Evolutionary conservation across 2,329 filamentous ascomycete species (phyloP), one percentile per base, ranked within the genome.

Genomic region (Cercospora janseana): DNA sequence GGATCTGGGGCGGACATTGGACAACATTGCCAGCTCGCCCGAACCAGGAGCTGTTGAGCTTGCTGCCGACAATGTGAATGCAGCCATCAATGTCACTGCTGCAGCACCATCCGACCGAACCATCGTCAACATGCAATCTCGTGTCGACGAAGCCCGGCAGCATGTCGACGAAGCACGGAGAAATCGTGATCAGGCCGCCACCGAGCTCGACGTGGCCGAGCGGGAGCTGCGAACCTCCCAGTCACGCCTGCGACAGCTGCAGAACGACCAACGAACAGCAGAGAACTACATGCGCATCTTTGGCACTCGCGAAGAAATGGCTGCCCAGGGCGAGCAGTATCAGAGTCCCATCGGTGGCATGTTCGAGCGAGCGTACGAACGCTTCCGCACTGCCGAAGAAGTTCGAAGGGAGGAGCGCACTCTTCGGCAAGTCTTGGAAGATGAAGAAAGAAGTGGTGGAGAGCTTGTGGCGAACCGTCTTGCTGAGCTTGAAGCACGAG

Each of bases 341-440:
- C 69, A 73, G 48, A 74, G 70, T n/a, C 75, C 75, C 0, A 70
- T 77, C 9, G 69, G 71, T 13, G 66, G 68, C 52, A 72, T 77
- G 71, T 77, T 74, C 59, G 69, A 63, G 13, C 60, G 74, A 41
- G 74, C 74, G 1, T 67, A 63, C 50, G 69, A 70, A 13, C 65
- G 73, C 5, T 75, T 75, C 55, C 65, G 67, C 24, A 67, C 65
- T 42, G 72, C 72, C 1, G 73, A 76, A 52, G 65, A 66, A 49
- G 61, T 65, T 5, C 60, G 68, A 12, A 55, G 58, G 37, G 66
- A 69, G 38, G 63, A 68, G 50, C 57, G 63, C 7, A 66, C 60
- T 10, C 43, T 69, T 13, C 56, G 65, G 15, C 60, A 65, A 35
- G 61, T 67, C 6, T 51, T 69, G 3, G 61, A 60, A 9, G 61